phyloP scores from a whole-genome alignment of 306 rosid genomes.

The Cucumis melo region DNA sequence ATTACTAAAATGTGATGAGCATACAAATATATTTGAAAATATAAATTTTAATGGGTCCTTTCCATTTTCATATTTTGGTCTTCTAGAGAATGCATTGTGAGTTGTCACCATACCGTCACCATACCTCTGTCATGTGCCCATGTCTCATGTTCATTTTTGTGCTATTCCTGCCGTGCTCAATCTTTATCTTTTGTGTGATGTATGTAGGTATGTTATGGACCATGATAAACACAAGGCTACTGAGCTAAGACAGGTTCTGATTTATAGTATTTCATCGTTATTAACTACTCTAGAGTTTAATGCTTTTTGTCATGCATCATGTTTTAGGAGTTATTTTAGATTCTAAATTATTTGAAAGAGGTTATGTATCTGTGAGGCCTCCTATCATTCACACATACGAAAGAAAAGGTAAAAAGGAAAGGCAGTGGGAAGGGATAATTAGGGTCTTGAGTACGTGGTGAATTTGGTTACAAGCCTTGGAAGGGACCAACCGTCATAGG shows the following conservation, averaged over 20 bases:
- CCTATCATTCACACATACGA: too few relatives aligned
- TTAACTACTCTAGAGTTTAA: background rate
- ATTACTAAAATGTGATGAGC: background rate
- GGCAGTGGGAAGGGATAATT: too few relatives aligned
- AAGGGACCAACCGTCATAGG: too few relatives aligned
- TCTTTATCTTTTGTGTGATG: background rate
- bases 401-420: too few relatives aligned
- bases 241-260: slow-evolving; percentile 76
- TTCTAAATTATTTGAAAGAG: background rate
- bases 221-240: slow-evolving; percentile 61
- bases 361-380: background rate
- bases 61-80: background rate
- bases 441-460: too few relatives aligned
- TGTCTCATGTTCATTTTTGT: background rate
- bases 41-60: background rate
- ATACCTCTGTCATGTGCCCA: background rate
- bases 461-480: too few relatives aligned
- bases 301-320: background rate
- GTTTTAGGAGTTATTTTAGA: background rate
- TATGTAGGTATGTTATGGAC: slow-evolving; percentile 75
- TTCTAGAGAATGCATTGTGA: background rate
- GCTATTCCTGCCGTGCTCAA: background rate
- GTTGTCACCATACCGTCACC: background rate
- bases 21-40: background rate
- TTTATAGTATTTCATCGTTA: background rate